These are phyloP conservation scores for Phaeosphaeriaceae sp. DNA, from an alignment of 2,329 filamentous ascomycete genomes.

Conservation along the genomic window DNA sequence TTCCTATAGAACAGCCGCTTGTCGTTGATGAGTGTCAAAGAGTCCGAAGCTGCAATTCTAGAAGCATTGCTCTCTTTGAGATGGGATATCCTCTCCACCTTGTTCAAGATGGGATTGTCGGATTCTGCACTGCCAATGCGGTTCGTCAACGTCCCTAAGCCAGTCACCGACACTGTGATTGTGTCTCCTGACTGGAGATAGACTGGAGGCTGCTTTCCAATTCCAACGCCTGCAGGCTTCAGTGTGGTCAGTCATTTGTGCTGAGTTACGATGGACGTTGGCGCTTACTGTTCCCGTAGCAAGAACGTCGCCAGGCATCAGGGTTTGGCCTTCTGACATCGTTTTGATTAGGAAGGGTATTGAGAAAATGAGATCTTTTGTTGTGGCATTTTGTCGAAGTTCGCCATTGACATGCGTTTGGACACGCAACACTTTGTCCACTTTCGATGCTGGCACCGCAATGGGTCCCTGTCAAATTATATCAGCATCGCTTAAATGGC, in stretches of 20 bases:
- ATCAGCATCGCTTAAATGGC: neutral
- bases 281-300: constrained; percentile 63
- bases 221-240: constrained; percentile 53
- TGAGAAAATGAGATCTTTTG: constrained; percentile 56
- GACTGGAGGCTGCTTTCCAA: constrained; percentile 49
- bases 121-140: constrained; percentile 57
- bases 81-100: constrained; percentile 37
- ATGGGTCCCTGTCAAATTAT: constrained; percentile 51
- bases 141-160: constrained; percentile 37
- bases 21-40: constrained; percentile 39
- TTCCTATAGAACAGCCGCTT: constrained; percentile 54
- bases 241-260: constrained; percentile 53
- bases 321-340: constrained; percentile 54
- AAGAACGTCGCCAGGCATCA: constrained; percentile 56
- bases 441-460: constrained; percentile 57
- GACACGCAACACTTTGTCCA: constrained; percentile 55
- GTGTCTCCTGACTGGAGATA: constrained; percentile 38
- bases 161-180: constrained; percentile 31
- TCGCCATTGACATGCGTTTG: constrained; percentile 58
- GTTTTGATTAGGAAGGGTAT: constrained; percentile 57
- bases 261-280: constrained; percentile 9
- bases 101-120: constrained; percentile 22
- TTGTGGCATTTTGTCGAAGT: constrained; percentile 57
- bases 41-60: neutral
- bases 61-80: constrained; percentile 40